Evolutionary conservation across 306 rosid genomes (phyloP).

Genomic region (Cucumis hystrix): DNA sequence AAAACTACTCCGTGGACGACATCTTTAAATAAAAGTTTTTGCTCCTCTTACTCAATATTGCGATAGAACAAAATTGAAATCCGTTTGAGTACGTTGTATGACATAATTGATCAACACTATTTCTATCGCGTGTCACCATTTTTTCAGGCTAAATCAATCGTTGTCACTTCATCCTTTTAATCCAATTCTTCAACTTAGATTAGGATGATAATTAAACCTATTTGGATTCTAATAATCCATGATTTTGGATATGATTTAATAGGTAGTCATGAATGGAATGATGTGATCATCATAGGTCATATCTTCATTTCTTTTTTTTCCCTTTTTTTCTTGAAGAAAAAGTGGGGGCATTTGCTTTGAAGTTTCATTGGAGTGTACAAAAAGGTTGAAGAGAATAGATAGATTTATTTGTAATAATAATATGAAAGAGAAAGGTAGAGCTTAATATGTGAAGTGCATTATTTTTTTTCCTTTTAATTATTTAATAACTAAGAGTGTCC

Average conservation of each 20-base stretch:
- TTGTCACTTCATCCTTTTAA: too few species aligned
- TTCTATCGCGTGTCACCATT: too few species aligned
- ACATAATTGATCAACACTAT: too few species aligned
- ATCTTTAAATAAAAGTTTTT: too few species aligned
- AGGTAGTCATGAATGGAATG: neutral
- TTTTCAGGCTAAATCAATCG: too few species aligned
- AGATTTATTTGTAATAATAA: neutral
- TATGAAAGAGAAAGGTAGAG: neutral
- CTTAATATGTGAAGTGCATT: too few species aligned
- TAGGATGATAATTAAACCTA: neutral
- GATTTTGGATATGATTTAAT: neutral
- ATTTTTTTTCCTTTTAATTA: too few species aligned
- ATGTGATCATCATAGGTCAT: neutral
- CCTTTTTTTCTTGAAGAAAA: neutral
- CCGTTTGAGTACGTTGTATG: too few species aligned
- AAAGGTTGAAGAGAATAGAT: neutral
- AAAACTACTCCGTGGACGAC: too few species aligned
- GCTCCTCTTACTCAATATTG: too few species aligned
- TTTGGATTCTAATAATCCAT: neutral
- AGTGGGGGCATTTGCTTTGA: neutral
- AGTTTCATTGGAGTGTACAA: slow-evolving; percentile 4
- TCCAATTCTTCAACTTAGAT: neutral
- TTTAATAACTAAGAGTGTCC: too few species aligned
- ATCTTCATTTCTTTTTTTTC: neutral
- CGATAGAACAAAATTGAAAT: too few species aligned